A percentile compares a stretch with the other conserved stretches of the same genome.
These are phyloP conservation scores for Amniculicola lignicola DNA, from an alignment of 495 filamentous ascomycete genomes.

Conservation along the genomic window DNA sequence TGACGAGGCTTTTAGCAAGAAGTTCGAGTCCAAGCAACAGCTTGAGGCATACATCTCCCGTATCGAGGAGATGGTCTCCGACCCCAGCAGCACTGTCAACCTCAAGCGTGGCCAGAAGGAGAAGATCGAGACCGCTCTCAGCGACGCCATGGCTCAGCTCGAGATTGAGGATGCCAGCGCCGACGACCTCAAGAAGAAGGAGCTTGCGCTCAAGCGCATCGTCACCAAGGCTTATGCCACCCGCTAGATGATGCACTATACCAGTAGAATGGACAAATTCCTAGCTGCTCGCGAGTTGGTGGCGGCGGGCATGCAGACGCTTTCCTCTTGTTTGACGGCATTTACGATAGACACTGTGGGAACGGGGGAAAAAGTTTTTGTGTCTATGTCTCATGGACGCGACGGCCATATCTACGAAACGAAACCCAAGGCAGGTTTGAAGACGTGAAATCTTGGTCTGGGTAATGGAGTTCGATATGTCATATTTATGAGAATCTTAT, in stretches of 20 bases:
- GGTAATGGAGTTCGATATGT: too few species aligned
- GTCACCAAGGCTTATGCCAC: conserved; percentile 97
- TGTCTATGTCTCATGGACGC: too few species aligned
- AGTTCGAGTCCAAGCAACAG: conserved; percentile 96
- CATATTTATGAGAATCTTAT: too few species aligned
- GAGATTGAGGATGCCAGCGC: conserved; percentile 83
- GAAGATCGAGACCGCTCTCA: conserved; percentile 93
- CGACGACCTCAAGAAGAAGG: conserved; percentile 99
- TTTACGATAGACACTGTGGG: too few species aligned
- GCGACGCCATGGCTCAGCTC: conserved; percentile 81
- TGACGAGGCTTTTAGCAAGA: conserved; percentile 98
- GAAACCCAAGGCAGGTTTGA: too few species aligned
- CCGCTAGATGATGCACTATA: conserved; percentile 55
- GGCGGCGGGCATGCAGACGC: too few species aligned
- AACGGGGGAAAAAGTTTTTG: too few species aligned
- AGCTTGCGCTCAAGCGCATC: conserved; percentile 93
- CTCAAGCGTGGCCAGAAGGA: conserved; percentile 99
- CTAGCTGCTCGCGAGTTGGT: too few species aligned
- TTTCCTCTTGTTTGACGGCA: too few species aligned
- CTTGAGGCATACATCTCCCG: conserved; percentile 98
- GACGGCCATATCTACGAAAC: too few species aligned
- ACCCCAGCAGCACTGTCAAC: conserved; percentile 93
- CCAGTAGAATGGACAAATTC: too few species aligned
- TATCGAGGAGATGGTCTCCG: conserved; percentile 97
- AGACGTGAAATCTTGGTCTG: too few species aligned